phyloP scores from a whole-genome alignment of 177 flowering plant species.

The Telopea speciosissima region DNA sequence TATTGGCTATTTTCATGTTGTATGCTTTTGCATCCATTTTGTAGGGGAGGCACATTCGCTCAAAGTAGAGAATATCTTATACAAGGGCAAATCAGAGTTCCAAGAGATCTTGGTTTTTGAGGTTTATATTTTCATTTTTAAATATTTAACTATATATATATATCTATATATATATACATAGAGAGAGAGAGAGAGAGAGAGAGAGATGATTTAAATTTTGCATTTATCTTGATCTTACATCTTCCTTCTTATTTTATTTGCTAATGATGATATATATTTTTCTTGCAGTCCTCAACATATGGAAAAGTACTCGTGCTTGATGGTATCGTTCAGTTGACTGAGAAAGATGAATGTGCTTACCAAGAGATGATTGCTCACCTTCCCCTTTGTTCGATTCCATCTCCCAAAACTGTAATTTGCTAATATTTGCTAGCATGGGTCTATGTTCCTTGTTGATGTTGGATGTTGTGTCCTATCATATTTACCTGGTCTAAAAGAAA shows the following conservation, averaged over 20 bases:
- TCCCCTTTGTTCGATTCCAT: conserved; percentile 90
- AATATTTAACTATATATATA: conserved; percentile 4
- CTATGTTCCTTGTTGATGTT: too few species aligned
- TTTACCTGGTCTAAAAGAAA: too few species aligned
- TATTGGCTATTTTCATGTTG: too few species aligned
- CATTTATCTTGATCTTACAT: background rate
- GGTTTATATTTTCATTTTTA: conserved; percentile 35
- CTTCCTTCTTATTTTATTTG: background rate
- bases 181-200: too few species aligned
- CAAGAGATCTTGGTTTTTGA: conserved; percentile 94
- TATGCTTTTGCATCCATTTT: conserved; percentile 3
- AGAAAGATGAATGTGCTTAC: conserved; percentile 99
- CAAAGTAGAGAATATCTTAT: conserved; percentile 69
- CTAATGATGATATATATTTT: conserved; percentile 8
- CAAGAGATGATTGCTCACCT: conserved; percentile 99
- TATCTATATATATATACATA: too few species aligned
- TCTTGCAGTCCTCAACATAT: conserved; percentile 66
- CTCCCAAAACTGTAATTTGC: conserved; percentile 60
- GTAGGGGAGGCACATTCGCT: conserved; percentile 94
- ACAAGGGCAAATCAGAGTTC: conserved; percentile 59
- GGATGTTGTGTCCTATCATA: too few species aligned
- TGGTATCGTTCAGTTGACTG: conserved; percentile 94
- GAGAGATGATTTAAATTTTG: background rate
- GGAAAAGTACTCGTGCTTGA: conserved; percentile 98
- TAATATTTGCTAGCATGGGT: background rate